Conservation (phyloP, 352 stramenopile species). For the Phytophthora pistaciae region DNA sequence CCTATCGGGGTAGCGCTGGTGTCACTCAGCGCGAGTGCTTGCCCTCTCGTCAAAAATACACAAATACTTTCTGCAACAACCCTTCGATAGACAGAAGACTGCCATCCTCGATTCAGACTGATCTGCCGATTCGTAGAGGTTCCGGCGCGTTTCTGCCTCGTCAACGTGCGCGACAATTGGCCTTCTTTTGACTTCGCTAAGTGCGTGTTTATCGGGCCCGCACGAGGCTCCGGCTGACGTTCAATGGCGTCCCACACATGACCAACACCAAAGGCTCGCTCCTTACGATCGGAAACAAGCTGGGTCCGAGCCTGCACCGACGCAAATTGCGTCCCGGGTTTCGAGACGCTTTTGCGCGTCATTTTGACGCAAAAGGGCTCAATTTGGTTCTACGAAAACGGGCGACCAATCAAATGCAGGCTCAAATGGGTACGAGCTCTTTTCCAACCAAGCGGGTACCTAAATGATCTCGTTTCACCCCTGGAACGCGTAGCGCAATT, state of each 20-base stretch:
- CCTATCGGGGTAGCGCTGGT: background rate
- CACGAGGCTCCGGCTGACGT: background rate
- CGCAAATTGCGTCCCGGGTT: no score
- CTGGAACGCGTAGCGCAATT: background rate
- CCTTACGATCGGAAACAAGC: background rate
- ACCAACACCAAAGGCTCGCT: background rate
- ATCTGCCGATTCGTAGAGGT: background rate
- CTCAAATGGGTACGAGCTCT: no score
- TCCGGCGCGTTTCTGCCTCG: background rate
- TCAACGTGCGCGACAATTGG: background rate
- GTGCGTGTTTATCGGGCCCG: constrained; percentile 5
- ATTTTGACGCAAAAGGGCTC: no score
- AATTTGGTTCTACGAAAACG: no score
- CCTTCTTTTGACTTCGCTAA: constrained; percentile 15
- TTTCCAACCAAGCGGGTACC: no score
- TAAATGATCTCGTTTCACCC: no score
- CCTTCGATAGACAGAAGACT: background rate
- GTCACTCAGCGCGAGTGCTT: background rate
- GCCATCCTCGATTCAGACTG: background rate
- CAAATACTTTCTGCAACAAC: no score
- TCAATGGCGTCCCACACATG: background rate
- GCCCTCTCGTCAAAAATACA: background rate
- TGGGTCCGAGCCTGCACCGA: background rate
- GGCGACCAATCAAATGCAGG: no score
- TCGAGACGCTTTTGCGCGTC: no score